Conservation (phyloP, 1,284 basidiomycete genomes). For the Puccinia coronata region DNA sequence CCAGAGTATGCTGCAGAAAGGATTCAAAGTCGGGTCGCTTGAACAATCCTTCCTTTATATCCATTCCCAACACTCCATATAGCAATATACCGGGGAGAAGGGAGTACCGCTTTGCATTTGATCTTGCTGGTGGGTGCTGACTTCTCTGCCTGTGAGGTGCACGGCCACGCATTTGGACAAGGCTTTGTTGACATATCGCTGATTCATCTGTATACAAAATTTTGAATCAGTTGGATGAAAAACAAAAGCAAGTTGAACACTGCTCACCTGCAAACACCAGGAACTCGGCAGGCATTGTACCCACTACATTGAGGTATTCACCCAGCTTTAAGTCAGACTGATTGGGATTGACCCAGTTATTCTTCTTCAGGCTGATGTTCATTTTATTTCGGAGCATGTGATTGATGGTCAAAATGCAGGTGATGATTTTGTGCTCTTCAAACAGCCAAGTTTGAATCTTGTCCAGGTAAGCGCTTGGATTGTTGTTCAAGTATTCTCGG, state of each 20-base stretch:
- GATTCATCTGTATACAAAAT: slow-evolving; percentile 6
- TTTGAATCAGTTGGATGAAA: not conserved
- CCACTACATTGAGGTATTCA: no score
- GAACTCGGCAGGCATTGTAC: no score
- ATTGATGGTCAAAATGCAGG: no score
- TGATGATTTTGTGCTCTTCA: no score
- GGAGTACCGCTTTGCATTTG: not conserved
- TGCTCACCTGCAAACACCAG: not conserved
- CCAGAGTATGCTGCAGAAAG: no score
- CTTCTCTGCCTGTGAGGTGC: not conserved
- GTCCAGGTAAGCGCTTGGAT: no score
- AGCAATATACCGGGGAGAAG: no score
- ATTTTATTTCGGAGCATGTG: not conserved
- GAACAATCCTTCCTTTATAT: not conserved
- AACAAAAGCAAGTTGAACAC: not conserved
- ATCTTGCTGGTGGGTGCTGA: not conserved
- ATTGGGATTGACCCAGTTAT: not conserved
- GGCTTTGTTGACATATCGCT: not conserved
- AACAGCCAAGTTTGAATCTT: no score
- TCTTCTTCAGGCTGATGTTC: not conserved
- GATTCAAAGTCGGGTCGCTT: slow-evolving; percentile 16
- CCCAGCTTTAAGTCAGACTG: not conserved
- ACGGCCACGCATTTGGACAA: not conserved
- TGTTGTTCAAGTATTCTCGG: no score
- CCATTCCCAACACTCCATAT: not conserved